Conservation (phyloP, 495 filamentous ascomycete species). For the Daldinia childiae region DNA sequence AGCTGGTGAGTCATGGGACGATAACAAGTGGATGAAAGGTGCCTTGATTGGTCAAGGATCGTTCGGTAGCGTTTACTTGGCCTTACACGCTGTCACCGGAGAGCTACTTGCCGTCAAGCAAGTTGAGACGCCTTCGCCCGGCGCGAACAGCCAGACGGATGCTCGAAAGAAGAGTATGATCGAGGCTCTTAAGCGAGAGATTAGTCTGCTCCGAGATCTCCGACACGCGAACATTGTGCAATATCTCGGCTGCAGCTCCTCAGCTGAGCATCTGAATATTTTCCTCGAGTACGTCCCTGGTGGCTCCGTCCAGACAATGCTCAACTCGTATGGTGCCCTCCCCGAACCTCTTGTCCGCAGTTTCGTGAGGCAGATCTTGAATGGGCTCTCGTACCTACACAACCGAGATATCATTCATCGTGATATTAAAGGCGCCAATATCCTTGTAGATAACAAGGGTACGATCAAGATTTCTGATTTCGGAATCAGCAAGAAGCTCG, state of each 20-base stretch:
- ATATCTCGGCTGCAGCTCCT: slow-evolving; percentile 92
- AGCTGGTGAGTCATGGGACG: slow-evolving; percentile 90
- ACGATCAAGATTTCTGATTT: slow-evolving; percentile 99
- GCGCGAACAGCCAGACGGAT: slow-evolving; percentile 80
- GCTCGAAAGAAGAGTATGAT: slow-evolving; percentile 97
- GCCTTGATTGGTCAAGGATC: slow-evolving; percentile 96
- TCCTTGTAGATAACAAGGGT: slow-evolving; percentile 98
- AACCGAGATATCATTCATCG: slow-evolving; percentile 96
- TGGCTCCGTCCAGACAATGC: slow-evolving; percentile 96
- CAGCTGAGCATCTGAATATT: slow-evolving; percentile 95
- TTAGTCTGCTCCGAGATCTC: slow-evolving; percentile 90
- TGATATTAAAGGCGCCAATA: slow-evolving; percentile 98
- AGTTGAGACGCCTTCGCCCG: slow-evolving; percentile 88
- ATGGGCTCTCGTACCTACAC: slow-evolving; percentile 94
- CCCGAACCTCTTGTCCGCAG: slow-evolving; percentile 93
- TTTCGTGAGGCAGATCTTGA: slow-evolving; percentile 96
- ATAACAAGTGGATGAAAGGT: slow-evolving; percentile 99
- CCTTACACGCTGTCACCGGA: slow-evolving; percentile 95
- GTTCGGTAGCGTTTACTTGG: slow-evolving; percentile 96
- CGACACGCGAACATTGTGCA: slow-evolving; percentile 98
- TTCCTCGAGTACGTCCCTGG: slow-evolving; percentile 99
- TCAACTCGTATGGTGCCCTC: slow-evolving; percentile 96
- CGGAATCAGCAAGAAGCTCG: slow-evolving; percentile 97
- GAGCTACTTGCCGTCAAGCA: slow-evolving; percentile 99
- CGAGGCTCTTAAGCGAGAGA: slow-evolving; percentile 94